Base-by-base conservation (phyloP, 2,329 filamentous ascomycete genomes). In the Talaromyces albobiverticillius region DNA sequence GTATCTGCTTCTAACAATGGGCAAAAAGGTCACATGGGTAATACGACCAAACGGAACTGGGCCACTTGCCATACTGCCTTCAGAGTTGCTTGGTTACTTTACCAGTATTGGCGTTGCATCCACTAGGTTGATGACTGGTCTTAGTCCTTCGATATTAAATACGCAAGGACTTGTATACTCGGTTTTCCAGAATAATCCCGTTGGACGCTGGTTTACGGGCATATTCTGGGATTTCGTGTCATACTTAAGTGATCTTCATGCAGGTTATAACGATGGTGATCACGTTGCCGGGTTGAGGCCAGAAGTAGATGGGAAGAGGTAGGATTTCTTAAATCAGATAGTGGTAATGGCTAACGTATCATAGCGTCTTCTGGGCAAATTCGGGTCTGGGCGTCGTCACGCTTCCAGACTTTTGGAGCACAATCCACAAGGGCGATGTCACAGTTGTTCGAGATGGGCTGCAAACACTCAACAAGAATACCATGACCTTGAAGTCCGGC, bases 301-400 rank as follows among this genome's bases (percentile, higher is more conserved):
- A n/a, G n/a, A n/a, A n/a, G n/a, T n/a, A n/a, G n/a, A n/a, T n/a
- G n/a, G n/a, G n/a, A n/a, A n/a, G n/a, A n/a, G n/a, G n/a, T n/a
- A n/a, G n/a, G n/a, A n/a, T n/a, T n/a, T n/a, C n/a, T n/a, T n/a
- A n/a, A n/a, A n/a, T n/a, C n/a, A n/a, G n/a, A n/a, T n/a, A n/a
- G n/a, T n/a, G n/a, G n/a, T n/a, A n/a, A n/a, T n/a, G n/a, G 66
- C 47, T 57, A 57, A 6, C 22, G 58, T 26, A 61, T 60, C 46
- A 55, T 65, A 62, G 69, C 7, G 55, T 71, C 8, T 71, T 69
- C 56, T 73, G 70, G 69, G 66, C 59, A 6, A 64, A 63, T 38
- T 54, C 60, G 11, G 67, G 67, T 10, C 57, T 73, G 1, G 70
- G 70, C 1, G 46, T 60, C 10, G 65, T 63, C n/a, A 70, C 59